Conservation (phyloP, 768 basidiomycete genomes). For the Mycena crocata region DNA sequence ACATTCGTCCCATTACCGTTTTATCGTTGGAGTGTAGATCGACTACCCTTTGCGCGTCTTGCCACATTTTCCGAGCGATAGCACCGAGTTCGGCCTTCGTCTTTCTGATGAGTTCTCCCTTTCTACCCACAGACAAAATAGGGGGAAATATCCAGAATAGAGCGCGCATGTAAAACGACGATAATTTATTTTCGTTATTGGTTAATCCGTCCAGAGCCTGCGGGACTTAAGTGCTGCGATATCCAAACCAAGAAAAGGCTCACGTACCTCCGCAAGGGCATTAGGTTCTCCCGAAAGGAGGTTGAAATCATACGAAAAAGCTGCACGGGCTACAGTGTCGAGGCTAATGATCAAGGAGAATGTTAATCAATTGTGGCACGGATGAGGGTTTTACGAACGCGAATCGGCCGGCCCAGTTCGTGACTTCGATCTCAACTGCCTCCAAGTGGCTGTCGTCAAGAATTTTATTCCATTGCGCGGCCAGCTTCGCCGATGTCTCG, state of each 20-base stretch:
- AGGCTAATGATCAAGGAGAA: constrained; percentile 57
- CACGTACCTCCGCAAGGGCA: constrained; percentile 52
- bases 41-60: constrained; percentile 59
- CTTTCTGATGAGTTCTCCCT: constrained; percentile 66
- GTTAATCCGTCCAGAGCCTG: constrained; percentile 66
- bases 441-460: constrained; percentile 54
- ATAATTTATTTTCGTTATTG: constrained; percentile 67
- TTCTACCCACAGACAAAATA: constrained; percentile 65
- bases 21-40: constrained; percentile 49
- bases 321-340: constrained; percentile 70
- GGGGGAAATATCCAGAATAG: constrained; percentile 71
- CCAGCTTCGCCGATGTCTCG: constrained; percentile 65
- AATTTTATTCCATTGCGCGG: constrained; percentile 59
- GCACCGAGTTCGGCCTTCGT: constrained; percentile 66
- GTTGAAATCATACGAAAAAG: constrained; percentile 71
- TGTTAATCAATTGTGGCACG: not conserved
- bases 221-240: not conserved
- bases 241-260: not conserved
- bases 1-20: constrained; percentile 66
- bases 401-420: constrained; percentile 70
- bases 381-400: constrained; percentile 52
- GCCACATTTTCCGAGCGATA: constrained; percentile 64
- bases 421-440: constrained; percentile 63
- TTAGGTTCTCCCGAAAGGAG: constrained; percentile 64
- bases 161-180: constrained; percentile 73